phyloP scores from a whole-genome alignment of 495 filamentous ascomycete species.

The Penicillium parvum region DNA sequence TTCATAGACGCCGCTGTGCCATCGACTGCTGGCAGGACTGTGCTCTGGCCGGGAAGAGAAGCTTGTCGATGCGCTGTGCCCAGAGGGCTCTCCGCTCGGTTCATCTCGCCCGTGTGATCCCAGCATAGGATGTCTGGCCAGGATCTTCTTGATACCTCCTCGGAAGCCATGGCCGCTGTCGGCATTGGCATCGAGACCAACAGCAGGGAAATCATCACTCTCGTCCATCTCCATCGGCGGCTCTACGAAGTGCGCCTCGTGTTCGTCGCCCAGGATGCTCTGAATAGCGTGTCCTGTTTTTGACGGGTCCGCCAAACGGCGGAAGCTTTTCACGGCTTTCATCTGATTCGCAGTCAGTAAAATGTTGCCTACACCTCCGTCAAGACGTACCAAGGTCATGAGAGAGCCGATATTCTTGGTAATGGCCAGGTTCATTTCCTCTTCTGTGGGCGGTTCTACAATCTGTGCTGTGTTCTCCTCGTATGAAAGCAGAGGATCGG shows the following conservation, averaged over 20 bases:
- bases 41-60: conserved; percentile 13
- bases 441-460: conserved; percentile 75
- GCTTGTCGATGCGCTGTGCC: conserved; percentile 14
- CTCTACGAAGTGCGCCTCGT: conserved; percentile 50
- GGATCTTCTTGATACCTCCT: conserved; percentile 44
- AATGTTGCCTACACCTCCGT: neutral
- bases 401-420: conserved; percentile 81
- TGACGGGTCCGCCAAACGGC: conserved; percentile 49
- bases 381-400: conserved; percentile 68
- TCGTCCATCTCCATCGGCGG: conserved; percentile 53
- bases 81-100: conserved; percentile 8
- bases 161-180: conserved; percentile 46
- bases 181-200: conserved; percentile 14
- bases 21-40: conserved; percentile 16
- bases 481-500: conserved; percentile 71
- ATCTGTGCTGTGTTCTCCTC: conserved; percentile 84
- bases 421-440: conserved; percentile 86
- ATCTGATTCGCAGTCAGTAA: conserved; percentile 50
- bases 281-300: conserved; percentile 48
- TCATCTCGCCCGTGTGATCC: conserved; percentile 41
- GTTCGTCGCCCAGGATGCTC: conserved; percentile 53
- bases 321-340: conserved; percentile 89
- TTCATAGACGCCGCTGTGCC: conserved; percentile 14
- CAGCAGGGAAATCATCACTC: conserved; percentile 32
- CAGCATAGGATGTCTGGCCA: conserved; percentile 46